phyloP scores from a whole-genome alignment of 495 filamentous ascomycete species.

The Penicillium nucicola region DNA sequence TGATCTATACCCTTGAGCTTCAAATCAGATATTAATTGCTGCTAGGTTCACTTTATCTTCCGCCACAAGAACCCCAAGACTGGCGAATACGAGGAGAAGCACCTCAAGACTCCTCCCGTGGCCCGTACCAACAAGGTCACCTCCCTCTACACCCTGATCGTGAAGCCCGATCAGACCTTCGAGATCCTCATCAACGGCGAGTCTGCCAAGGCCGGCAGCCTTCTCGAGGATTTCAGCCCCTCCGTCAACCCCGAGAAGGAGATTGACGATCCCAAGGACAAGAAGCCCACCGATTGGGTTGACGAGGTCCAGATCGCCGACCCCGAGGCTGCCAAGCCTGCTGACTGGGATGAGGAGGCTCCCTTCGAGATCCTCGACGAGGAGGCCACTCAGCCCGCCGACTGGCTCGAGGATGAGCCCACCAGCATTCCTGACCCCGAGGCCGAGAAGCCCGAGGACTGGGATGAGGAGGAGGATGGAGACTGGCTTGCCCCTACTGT shows the following conservation, averaged over 20 bases:
- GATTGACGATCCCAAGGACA: constrained; percentile 95
- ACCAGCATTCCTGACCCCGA: constrained; percentile 87
- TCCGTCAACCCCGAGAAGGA: constrained; percentile 92
- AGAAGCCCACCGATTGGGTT: constrained; percentile 94
- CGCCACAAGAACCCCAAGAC: constrained; percentile 99
- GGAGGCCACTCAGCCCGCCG: constrained; percentile 85
- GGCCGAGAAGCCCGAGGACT: constrained; percentile 98
- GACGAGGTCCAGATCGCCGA: constrained; percentile 88
- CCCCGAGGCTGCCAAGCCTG: constrained; percentile 91
- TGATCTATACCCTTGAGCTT: not conserved
- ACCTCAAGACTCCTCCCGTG: constrained; percentile 77
- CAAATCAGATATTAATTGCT: constrained; percentile 1
- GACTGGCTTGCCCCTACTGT: constrained; percentile 96
- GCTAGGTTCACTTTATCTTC: constrained; percentile 98
- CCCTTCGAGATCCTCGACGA: constrained; percentile 94
- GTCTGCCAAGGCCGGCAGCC: constrained; percentile 78
- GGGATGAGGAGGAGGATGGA: constrained; percentile 99
- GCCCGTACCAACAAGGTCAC: constrained; percentile 88
- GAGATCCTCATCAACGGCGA: constrained; percentile 88
- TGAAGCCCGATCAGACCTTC: constrained; percentile 93
- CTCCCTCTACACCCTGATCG: constrained; percentile 91
- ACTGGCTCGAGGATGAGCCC: constrained; percentile 95
- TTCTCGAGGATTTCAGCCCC: constrained; percentile 92
- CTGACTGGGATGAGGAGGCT: constrained; percentile 99
- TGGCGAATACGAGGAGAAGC: constrained; percentile 99